Evolutionary conservation across 2,329 filamentous ascomycete genomes (phyloP).

Genomic region (Diplocarpon rosae): DNA sequence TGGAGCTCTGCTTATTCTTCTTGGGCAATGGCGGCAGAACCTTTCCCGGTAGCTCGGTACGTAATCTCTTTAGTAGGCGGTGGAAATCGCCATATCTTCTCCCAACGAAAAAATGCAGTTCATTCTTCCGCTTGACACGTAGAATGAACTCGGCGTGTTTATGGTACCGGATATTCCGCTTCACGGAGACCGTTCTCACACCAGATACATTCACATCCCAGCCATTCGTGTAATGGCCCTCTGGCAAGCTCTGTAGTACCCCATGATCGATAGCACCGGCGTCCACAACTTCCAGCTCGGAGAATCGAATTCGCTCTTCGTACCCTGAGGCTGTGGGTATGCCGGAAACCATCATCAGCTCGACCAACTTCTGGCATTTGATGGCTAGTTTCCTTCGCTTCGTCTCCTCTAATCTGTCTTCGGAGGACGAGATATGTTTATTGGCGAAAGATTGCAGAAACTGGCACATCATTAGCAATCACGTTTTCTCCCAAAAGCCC

Average conservation of each 20-base stretch:
- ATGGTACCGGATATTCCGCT: conserved; percentile 80
- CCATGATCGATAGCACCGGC: conserved; percentile 86
- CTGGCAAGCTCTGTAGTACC: conserved; percentile 73
- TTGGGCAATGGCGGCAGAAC: conserved; percentile 75
- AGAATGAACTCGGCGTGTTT: conserved; percentile 91
- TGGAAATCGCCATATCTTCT: conserved; percentile 83
- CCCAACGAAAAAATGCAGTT: conserved; percentile 68
- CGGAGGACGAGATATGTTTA: conserved; percentile 93
- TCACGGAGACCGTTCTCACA: conserved; percentile 69
- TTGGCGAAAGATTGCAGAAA: conserved; percentile 95
- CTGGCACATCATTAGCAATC: conserved; percentile 32
- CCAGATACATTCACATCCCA: conserved; percentile 96
- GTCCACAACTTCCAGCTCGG: conserved; percentile 94
- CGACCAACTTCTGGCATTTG: conserved; percentile 91
- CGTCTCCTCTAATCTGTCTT: conserved; percentile 90
- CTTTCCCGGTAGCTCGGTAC: conserved; percentile 81
- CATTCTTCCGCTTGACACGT: conserved; percentile 67
- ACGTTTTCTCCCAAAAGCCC: too few species aligned
- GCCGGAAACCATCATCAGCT: conserved; percentile 99
- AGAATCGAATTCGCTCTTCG: conserved; percentile 92
- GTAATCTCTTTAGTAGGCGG: conserved; percentile 66
- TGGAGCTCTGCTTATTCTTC: conserved; percentile 79
- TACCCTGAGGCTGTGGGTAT: conserved; percentile 93
- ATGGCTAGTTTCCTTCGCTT: conserved; percentile 85
- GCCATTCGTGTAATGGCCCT: conserved; percentile 85